These are phyloP conservation scores for Rhododendron simsii DNA, from an alignment of 148 eudicot genomes.

Conservation along the genomic window DNA sequence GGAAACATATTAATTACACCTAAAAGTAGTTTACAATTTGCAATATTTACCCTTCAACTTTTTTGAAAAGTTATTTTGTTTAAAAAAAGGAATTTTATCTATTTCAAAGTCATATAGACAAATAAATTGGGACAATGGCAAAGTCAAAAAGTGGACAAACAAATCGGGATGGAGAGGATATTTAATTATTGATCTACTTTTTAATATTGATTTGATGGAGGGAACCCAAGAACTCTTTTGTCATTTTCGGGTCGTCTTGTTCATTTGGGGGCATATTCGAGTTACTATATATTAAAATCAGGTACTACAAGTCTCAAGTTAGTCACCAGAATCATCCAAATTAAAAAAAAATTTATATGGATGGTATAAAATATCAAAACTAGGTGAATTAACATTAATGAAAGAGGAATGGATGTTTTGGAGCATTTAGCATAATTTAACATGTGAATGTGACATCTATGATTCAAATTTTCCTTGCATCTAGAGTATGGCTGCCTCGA, in stretches of 20 bases:
- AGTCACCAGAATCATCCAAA: neutral
- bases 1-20: no score
- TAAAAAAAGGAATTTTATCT: no score
- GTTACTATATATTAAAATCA: neutral
- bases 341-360: neutral
- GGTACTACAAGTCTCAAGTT: neutral
- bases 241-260: constrained; percentile 1
- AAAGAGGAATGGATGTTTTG: neutral
- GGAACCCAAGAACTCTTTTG: neutral
- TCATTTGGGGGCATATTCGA: neutral
- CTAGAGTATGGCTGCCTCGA: no score
- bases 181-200: neutral
- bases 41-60: no score
- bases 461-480: no score
- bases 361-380: neutral
- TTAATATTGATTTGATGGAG: neutral
- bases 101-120: no score
- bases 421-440: neutral
- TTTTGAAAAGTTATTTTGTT: no score
- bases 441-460: neutral
- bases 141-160: no score
- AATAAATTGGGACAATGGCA: no score
- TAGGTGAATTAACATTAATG: neutral
- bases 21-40: no score
- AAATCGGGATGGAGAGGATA: no score